Percentiles rank a stretch among this genome's conserved stretches.
These are phyloP conservation scores for Termitomyces sp. DNA, from an alignment of 768 basidiomycete species.

Conservation along the genomic window DNA sequence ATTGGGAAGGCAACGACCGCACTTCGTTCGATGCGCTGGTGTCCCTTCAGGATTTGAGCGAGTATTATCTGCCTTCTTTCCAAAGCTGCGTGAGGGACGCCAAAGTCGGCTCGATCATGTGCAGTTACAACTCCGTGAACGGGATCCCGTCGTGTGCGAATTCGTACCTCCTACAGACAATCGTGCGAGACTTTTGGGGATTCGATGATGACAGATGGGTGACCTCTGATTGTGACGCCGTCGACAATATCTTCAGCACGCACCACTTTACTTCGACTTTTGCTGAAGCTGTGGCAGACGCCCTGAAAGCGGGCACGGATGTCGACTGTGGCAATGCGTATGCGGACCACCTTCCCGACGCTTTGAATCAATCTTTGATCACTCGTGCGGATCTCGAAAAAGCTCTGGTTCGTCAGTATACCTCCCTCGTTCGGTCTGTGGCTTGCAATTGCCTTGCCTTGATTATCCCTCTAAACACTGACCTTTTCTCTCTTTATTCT, in stretches of 20 bases:
- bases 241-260: conserved; percentile 43
- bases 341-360: conserved; percentile 36
- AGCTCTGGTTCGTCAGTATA: conserved; percentile 43
- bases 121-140: conserved; percentile 59
- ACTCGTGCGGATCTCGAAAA: conserved; percentile 36
- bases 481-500: neutral
- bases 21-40: conserved; percentile 51
- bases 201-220: conserved; percentile 51
- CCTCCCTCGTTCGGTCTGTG: conserved; percentile 45
- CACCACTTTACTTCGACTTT: conserved; percentile 43
- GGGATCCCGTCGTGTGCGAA: conserved; percentile 53
- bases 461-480: neutral
- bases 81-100: conserved; percentile 58
- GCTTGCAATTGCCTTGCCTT: conserved; percentile 8
- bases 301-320: conserved; percentile 49
- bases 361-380: conserved; percentile 44
- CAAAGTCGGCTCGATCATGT: conserved; percentile 57
- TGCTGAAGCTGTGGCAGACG: conserved; percentile 43
- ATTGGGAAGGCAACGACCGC: conserved; percentile 48
- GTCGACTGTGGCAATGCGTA: conserved; percentile 51
- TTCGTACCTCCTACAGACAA: conserved; percentile 44
- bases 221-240: conserved; percentile 53
- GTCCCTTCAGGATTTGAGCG: conserved; percentile 48
- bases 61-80: conserved; percentile 53
- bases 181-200: conserved; percentile 48